Evolutionary conservation across 1,284 basidiomycete species (phyloP).

Genomic region (Ustilago curta): DNA sequence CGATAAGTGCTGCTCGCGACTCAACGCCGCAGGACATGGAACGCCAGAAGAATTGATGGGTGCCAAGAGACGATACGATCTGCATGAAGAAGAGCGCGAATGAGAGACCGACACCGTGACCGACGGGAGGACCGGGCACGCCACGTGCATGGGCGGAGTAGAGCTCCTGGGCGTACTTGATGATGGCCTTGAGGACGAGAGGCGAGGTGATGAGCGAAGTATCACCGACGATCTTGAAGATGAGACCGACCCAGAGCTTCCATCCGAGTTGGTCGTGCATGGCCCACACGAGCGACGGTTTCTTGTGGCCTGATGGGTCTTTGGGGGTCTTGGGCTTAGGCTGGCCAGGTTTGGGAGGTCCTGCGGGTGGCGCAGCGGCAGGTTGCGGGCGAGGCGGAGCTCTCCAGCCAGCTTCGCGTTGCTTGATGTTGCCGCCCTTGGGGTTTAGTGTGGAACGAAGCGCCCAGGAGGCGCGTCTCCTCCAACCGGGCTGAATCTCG

Average conservation of each 20-base stretch:
- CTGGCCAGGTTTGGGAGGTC: conserved; percentile 30
- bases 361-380: conserved; percentile 17
- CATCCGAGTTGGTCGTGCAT: conserved; percentile 84
- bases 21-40: conserved; percentile 74
- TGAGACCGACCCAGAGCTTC: conserved; percentile 84
- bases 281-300: conserved; percentile 78
- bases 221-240: conserved; percentile 73
- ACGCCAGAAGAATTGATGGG: conserved; percentile 83
- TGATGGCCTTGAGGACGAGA: conserved; percentile 62
- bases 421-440: conserved; percentile 42
- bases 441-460: conserved; percentile 31
- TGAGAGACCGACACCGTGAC: conserved; percentile 60
- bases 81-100: conserved; percentile 77
- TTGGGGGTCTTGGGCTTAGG: conserved; percentile 27
- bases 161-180: conserved; percentile 53
- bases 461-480: conserved; percentile 75
- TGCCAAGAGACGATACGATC: conserved; percentile 77
- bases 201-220: conserved; percentile 62
- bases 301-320: conserved; percentile 53
- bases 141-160: conserved; percentile 35
- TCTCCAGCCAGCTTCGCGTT: conserved; percentile 59
- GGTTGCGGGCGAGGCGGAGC: conserved; percentile 42
- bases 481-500: conserved; percentile 75
- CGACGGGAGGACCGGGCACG: conserved; percentile 41
- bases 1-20: conserved; percentile 85